Evolutionary conservation across 2,329 filamentous ascomycete genomes (phyloP).

Genomic region (Mollisia scopiformis): DNA sequence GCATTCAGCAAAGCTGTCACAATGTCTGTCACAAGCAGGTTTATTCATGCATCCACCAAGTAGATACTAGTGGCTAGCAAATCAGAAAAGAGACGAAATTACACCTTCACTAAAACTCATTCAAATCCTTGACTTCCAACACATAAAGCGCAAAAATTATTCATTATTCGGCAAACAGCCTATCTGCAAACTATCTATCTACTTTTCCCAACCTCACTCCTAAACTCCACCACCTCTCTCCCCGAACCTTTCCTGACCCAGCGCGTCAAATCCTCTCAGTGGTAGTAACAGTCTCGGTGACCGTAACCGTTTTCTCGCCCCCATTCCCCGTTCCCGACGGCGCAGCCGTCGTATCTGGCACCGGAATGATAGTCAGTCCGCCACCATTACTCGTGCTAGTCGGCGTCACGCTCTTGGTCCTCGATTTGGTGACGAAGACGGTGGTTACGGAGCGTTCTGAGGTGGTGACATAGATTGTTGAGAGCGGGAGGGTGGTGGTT

Average conservation of each 20-base stretch:
- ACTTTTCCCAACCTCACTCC: neutral
- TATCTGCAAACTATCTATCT: too few relatives aligned
- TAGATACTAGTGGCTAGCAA: too few relatives aligned
- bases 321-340: neutral
- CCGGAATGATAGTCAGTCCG: constrained; percentile 9
- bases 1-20: too few relatives aligned
- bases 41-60: too few relatives aligned
- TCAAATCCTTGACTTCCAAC: too few relatives aligned
- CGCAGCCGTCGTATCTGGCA: neutral
- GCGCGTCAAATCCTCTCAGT: constrained; percentile 5
- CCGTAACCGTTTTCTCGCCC: constrained; percentile 16
- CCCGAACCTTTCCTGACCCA: neutral
- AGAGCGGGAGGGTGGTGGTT: neutral
- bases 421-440: neutral
- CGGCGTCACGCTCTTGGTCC: neutral
- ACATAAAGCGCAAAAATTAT: too few relatives aligned
- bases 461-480: neutral
- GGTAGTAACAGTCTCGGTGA: constrained; percentile 18
- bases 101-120: too few relatives aligned
- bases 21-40: too few relatives aligned
- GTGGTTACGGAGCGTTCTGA: neutral
- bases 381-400: neutral
- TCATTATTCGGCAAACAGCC: too few relatives aligned
- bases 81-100: too few relatives aligned
- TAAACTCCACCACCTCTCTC: neutral